Percentiles rank a stretch among this genome's conserved stretches.
phyloP scores from a whole-genome alignment of 2,329 filamentous ascomycete species.

The Paraphaeosphaeria sporulosa region DNA sequence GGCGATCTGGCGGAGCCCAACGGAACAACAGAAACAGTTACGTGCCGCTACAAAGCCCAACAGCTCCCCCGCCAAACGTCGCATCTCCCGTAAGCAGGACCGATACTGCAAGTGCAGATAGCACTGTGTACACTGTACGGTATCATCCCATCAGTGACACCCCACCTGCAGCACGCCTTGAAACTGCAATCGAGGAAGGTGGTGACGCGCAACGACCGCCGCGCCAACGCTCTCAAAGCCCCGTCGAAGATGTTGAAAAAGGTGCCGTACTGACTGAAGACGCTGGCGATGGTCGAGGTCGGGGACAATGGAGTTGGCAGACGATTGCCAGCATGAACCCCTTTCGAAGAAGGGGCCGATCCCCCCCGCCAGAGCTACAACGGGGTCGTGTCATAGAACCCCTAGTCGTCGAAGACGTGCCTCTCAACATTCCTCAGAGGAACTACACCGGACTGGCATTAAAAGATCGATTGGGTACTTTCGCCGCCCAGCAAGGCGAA shows the following conservation, averaged over 20 bases:
- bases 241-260: slow-evolving; percentile 38
- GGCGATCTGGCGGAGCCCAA: slow-evolving; percentile 36
- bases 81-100: slow-evolving; percentile 66
- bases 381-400: slow-evolving; percentile 61
- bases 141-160: slow-evolving; percentile 64
- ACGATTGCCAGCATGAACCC: slow-evolving; percentile 60
- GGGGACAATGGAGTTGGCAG: slow-evolving; percentile 56
- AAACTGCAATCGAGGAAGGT: slow-evolving; percentile 26
- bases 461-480: slow-evolving; percentile 55
- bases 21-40: slow-evolving; percentile 36
- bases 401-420: slow-evolving; percentile 43
- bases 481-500: slow-evolving; percentile 59
- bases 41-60: slow-evolving; percentile 41
- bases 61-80: slow-evolving; percentile 56
- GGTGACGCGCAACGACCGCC: slow-evolving; percentile 13
- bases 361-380: slow-evolving; percentile 67
- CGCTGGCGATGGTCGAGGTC: slow-evolving; percentile 20
- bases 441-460: slow-evolving; percentile 55
- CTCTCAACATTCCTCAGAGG: slow-evolving; percentile 49
- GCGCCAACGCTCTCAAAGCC: slow-evolving; percentile 14
- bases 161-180: slow-evolving; percentile 29
- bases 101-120: slow-evolving; percentile 68
- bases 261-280: slow-evolving; percentile 29
- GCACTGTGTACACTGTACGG: slow-evolving; percentile 69
- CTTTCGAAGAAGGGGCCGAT: slow-evolving; percentile 65